Base-by-base conservation (phyloP, 1,139 yeast species). In the Geotrichum fermentans region DNA sequence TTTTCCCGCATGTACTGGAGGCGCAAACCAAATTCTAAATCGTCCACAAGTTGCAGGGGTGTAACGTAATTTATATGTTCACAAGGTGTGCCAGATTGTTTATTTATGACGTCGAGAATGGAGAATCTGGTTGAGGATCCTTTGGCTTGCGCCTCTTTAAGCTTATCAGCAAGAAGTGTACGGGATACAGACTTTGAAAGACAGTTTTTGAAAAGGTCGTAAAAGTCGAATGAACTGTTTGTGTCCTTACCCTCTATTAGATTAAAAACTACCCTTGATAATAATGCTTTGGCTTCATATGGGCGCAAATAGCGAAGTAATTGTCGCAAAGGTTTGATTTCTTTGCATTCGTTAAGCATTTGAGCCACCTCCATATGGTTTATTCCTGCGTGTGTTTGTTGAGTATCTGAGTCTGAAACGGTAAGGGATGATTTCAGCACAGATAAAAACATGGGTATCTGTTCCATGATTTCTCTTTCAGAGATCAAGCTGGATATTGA, bases 261-360 rank as follows among this genome's bases (percentile, higher is more conserved):
- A 28, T 36, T 24, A 28, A 43, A 38, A 26, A 37, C 43, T n/a
- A 43, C 41, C 6, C 36, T 33, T 22, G 20, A 39, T 4, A 47
- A 17, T 2, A 47, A 28, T 13, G 44, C 47, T 33, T 43, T 47
- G 20, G 43, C 37, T 26, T 47, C 51, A 24, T 43, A 32, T 1
- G 51, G 51, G 14, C 43, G 35, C 28, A 47, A 32, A 21, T 47
- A 47, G n/a, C 41, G 35, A 2, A 47, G 26, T 20, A 47, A 39
- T 16, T 47, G 47, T 3, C 47, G 36, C 20, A 42, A 14, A 11
- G 29, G 14, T 17, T 43, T 43, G 8, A 47, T 39, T 18, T 47
- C 51, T 10, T 30, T 29, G 22, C 17, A 21, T 2, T 20, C 18
- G 20, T 18, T 43, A 4, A 43, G 34, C 11, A 41, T 24, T 6